Evolutionary conservation across 371 early-diverging fungal genomes (phyloP).

Genomic region (Lichtheimia hyalospora): DNA sequence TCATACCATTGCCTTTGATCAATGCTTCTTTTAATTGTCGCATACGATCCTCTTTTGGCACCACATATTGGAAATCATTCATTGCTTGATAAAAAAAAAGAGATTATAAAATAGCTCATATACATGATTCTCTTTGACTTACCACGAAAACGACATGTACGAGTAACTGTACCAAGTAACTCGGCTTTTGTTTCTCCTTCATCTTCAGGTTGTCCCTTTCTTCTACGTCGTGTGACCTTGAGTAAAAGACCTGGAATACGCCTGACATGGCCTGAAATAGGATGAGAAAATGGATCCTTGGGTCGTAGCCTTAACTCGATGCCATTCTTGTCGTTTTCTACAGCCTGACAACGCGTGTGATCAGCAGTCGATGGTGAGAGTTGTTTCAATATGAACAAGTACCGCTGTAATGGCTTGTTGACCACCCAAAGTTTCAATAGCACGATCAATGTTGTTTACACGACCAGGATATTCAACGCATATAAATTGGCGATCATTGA

Average conservation of each 20-base stretch:
- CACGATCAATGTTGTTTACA: slow-evolving; percentile 44
- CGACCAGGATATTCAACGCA: slow-evolving; percentile 65
- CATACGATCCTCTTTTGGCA: slow-evolving; percentile 43
- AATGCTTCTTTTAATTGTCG: slow-evolving; percentile 36
- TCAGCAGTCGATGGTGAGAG: no score
- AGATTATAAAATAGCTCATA: neutral
- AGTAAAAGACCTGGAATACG: slow-evolving; percentile 52
- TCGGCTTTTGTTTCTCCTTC: slow-evolving; percentile 34
- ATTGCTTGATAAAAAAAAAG: slow-evolving; percentile 29
- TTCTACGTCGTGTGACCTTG: slow-evolving; percentile 58
- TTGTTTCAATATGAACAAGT: neutral
- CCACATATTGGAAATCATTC: slow-evolving; percentile 60
- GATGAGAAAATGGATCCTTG: slow-evolving; percentile 63
- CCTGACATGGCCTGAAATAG: slow-evolving; percentile 57
- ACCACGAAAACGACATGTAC: slow-evolving; percentile 59
- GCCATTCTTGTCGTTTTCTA: slow-evolving; percentile 11
- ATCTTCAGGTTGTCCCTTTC: slow-evolving; percentile 27
- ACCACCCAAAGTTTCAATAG: slow-evolving; percentile 55
- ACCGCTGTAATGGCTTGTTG: slow-evolving; percentile 32
- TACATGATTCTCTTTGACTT: slow-evolving; percentile 1
- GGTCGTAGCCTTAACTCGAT: slow-evolving; percentile 56
- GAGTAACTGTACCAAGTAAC: slow-evolving; percentile 45
- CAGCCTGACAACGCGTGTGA: slow-evolving; percentile 1
- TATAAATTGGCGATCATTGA: slow-evolving; percentile 33
- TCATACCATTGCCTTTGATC: slow-evolving; percentile 41